phyloP scores from a whole-genome alignment of 2,329 filamentous ascomycete genomes.

The Lasiodiplodia sp. region DNA sequence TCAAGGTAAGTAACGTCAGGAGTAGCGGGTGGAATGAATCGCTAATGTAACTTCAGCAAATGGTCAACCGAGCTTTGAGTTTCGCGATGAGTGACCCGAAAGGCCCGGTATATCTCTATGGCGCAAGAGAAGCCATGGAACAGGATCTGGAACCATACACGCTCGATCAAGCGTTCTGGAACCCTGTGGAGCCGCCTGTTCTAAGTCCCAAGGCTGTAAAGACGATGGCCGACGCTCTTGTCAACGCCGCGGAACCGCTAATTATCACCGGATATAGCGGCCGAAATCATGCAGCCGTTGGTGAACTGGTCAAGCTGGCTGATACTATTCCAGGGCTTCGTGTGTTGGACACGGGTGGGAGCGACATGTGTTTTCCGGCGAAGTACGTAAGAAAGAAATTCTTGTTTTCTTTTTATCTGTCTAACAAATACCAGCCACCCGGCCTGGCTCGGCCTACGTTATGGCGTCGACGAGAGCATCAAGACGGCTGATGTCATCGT shows the following conservation, averaged over 20 bases:
- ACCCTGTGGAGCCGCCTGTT: slow-evolving; percentile 71
- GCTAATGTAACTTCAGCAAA: slow-evolving; percentile 58
- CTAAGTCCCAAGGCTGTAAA: slow-evolving; percentile 62
- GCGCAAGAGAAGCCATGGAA: slow-evolving; percentile 81
- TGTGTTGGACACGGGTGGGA: slow-evolving; percentile 78
- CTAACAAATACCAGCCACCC: slow-evolving; percentile 55
- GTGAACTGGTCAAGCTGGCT: slow-evolving; percentile 70
- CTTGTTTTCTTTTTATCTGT: background rate
- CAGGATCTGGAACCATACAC: slow-evolving; percentile 71
- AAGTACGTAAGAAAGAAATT: slow-evolving; percentile 5
- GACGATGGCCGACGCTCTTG: slow-evolving; percentile 68
- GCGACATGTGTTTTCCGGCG: slow-evolving; percentile 81
- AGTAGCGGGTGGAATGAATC: background rate
- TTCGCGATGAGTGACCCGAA: slow-evolving; percentile 80
- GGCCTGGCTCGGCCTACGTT: slow-evolving; percentile 68
- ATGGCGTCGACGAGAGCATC: slow-evolving; percentile 76
- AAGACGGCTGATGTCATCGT: slow-evolving; percentile 82
- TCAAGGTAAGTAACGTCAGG: slow-evolving; percentile 61
- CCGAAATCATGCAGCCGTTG: slow-evolving; percentile 69
- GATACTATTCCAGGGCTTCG: slow-evolving; percentile 71
- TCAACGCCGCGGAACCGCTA: slow-evolving; percentile 70
- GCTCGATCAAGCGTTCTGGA: slow-evolving; percentile 74
- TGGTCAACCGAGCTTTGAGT: slow-evolving; percentile 83
- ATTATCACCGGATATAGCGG: slow-evolving; percentile 76
- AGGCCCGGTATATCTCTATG: slow-evolving; percentile 81